These are phyloP conservation scores for Lentithecium fluviatile DNA, from an alignment of 495 filamentous ascomycete species.

Conservation along the genomic window DNA sequence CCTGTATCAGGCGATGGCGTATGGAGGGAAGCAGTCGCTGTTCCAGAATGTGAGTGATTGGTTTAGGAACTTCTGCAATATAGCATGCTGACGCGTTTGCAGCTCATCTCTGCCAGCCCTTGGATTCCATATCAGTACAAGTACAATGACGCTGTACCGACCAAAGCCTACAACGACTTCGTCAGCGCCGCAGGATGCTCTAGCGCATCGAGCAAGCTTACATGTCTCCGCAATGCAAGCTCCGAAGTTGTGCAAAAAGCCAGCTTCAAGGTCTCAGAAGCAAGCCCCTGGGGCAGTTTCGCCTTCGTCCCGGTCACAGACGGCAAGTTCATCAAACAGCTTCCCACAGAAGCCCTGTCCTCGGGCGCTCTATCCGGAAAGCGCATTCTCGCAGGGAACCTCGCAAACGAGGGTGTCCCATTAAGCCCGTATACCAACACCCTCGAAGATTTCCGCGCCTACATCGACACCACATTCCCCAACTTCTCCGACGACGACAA, in stretches of 20 bases:
- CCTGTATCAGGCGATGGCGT: slow-evolving; percentile 54
- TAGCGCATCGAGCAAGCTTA: slow-evolving; percentile 46
- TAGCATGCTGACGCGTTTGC: not conserved
- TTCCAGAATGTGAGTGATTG: slow-evolving; percentile 43
- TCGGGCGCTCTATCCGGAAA: slow-evolving; percentile 54
- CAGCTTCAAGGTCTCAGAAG: slow-evolving; percentile 50
- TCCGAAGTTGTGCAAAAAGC: slow-evolving; percentile 56
- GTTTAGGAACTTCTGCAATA: too few species aligned
- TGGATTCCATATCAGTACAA: slow-evolving; percentile 53
- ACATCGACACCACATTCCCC: slow-evolving; percentile 31
- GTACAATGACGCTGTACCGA: slow-evolving; percentile 54
- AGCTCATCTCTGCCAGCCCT: slow-evolving; percentile 55
- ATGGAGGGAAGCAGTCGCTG: slow-evolving; percentile 47
- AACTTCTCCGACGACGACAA: slow-evolving; percentile 22
- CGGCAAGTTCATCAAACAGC: slow-evolving; percentile 54
- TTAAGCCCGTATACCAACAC: slow-evolving; percentile 25
- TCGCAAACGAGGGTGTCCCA: slow-evolving; percentile 41
- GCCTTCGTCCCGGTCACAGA: slow-evolving; percentile 66
- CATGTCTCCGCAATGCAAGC: slow-evolving; percentile 56
- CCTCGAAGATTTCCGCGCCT: slow-evolving; percentile 22
- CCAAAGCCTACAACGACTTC: slow-evolving; percentile 57
- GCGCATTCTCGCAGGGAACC: slow-evolving; percentile 51
- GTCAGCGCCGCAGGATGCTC: slow-evolving; percentile 54
- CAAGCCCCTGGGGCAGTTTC: slow-evolving; percentile 53
- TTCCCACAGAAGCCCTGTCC: slow-evolving; percentile 54